Evolutionary conservation across 75 land plant species (phyloP), one percentile per base, ranked within the genome.

Genomic region (Larix kaempferi): DNA sequence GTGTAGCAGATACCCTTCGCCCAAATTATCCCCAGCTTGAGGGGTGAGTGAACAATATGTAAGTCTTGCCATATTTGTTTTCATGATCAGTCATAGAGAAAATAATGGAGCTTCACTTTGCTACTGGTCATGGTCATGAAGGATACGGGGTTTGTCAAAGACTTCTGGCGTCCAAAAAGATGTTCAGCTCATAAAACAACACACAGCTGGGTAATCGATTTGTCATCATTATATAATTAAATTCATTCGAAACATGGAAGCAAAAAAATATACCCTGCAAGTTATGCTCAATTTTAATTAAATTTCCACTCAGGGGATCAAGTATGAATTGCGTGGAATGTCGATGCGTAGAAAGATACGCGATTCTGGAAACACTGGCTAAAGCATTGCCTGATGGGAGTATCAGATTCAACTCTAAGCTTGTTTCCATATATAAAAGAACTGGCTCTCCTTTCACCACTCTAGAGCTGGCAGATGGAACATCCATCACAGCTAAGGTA

Each of bases 401-500:
- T 8, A 82, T 89, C 37, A 56, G 71, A 21, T 92, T 87, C 75
- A 82, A 83, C 33, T 78, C 89, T 16, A 74, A 75, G 54, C 61
- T 19, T 23, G 69, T 6, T 57, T 83, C 64, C 8, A 71, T 56
- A 57, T 71, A 57, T 66, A 29, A 29, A 29, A 29, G 33, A 29
- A 29, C 33, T 29, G 33, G 33, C 33, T 77, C 65, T 14, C 16
- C 57, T 2, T 21, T 44, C 17, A 69, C 76, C 29, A 75, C 72
- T 90, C 19, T 29, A 29, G 85, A 85, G 73, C 75, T 84, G 55
- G 86, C 82, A 26, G 85, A 87, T 77, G 87, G 89, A 71, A 37
- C 75, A 2, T 57, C 73, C 49, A 83, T 89, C 41, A 73, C 44
- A 57, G 74, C 89, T n/a, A 87, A 89, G 89, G 91, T 91, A 39